phyloP scores from a whole-genome alignment of 2,329 filamentous ascomycete genomes.

The Aspergillus sp. region DNA sequence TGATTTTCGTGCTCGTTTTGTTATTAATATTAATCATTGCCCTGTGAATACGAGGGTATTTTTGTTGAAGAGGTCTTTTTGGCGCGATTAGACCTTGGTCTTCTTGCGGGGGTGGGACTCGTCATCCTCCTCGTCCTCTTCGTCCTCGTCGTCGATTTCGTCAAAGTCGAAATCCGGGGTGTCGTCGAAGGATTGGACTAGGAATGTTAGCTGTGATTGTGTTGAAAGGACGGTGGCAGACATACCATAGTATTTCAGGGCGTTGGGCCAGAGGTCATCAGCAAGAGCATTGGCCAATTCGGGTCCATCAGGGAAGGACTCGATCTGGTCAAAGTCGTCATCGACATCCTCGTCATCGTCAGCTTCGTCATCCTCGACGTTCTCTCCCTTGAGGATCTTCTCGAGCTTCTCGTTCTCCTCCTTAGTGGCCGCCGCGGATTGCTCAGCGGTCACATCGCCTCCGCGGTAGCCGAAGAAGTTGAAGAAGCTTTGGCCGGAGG shows the following conservation, averaged over 20 bases:
- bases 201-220: constrained; percentile 37
- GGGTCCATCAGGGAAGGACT: constrained; percentile 86
- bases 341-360: constrained; percentile 57
- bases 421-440: constrained; percentile 63
- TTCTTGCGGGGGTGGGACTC: constrained; percentile 48
- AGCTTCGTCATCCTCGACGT: constrained; percentile 46
- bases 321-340: constrained; percentile 66
- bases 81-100: constrained; percentile 33
- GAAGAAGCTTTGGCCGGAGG: constrained; percentile 76
- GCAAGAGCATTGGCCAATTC: constrained; percentile 76
- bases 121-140: constrained; percentile 50
- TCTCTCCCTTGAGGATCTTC: constrained; percentile 51
- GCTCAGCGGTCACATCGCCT: constrained; percentile 68
- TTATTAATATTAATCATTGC: constrained; percentile 75
- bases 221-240: background rate
- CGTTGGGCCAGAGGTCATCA: constrained; percentile 86
- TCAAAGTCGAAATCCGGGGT: constrained; percentile 70
- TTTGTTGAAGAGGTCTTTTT: background rate
- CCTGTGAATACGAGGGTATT: constrained; percentile 33
- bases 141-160: constrained; percentile 51
- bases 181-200: constrained; percentile 69
- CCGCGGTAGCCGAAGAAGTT: constrained; percentile 82
- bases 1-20: constrained; percentile 86
- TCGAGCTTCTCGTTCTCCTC: constrained; percentile 61
- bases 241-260: constrained; percentile 89